Conservation (phyloP, 768 basidiomycete genomes). For the Mycena latifolia region DNA sequence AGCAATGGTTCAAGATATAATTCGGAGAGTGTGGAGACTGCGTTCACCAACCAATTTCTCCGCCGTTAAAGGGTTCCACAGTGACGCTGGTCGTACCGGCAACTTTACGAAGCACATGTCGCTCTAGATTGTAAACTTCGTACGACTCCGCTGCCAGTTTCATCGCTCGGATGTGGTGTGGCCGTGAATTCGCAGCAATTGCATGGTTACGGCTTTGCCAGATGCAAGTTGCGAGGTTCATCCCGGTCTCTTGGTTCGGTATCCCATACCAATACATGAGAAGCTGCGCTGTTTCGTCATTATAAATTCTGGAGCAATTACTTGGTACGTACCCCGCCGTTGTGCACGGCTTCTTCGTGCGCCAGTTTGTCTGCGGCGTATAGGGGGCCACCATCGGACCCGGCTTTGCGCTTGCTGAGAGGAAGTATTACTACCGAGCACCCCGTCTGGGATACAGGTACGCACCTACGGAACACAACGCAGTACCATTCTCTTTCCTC, state of each 20-base stretch:
- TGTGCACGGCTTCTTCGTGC: constrained; percentile 92
- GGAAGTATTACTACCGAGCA: neutral
- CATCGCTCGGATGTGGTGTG: constrained; percentile 88
- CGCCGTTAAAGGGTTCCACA: constrained; percentile 70
- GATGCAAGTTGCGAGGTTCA: constrained; percentile 96
- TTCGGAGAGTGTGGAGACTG: neutral
- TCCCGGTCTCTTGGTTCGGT: constrained; percentile 77
- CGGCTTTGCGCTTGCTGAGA: constrained; percentile 73
- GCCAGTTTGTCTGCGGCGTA: constrained; percentile 91
- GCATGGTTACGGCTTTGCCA: constrained; percentile 94
- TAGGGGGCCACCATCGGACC: constrained; percentile 76
- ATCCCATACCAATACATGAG: constrained; percentile 96
- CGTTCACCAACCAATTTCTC: constrained; percentile 77
- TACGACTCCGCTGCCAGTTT: constrained; percentile 82
- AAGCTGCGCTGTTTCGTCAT: constrained; percentile 56
- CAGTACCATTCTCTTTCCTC: constrained; percentile 93
- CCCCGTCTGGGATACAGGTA: neutral
- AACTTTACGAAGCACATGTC: constrained; percentile 78
- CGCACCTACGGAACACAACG: constrained; percentile 79
- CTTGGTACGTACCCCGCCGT: constrained; percentile 75
- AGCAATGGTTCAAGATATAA: constrained; percentile 4
- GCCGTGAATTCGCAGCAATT: constrained; percentile 80
- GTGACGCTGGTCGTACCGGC: constrained; percentile 68
- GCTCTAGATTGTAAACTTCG: constrained; percentile 82
- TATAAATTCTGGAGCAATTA: constrained; percentile 10